phyloP scores from a whole-genome alignment of 1,284 basidiomycete species.

The Cutaneotrichosporon sp. region DNA sequence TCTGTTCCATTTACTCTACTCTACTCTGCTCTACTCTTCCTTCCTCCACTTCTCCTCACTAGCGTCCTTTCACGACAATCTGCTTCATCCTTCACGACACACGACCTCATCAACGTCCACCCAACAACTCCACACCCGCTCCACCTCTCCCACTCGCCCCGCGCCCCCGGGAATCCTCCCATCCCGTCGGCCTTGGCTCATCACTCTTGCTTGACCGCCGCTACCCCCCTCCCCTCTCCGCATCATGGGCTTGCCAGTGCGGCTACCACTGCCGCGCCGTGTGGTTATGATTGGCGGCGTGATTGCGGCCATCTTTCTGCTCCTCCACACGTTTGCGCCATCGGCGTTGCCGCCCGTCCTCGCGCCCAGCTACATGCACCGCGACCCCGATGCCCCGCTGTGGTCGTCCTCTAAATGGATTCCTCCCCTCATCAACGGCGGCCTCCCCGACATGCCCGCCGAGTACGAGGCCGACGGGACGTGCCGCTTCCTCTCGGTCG shows the following conservation, averaged over 20 bases:
- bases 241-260: constrained; percentile 2
- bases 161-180: too few species aligned
- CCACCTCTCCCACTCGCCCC: too few species aligned
- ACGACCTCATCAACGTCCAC: too few species aligned
- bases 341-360: constrained; percentile 39
- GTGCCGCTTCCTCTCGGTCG: constrained; percentile 52
- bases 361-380: constrained; percentile 34
- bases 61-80: too few species aligned
- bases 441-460: constrained; percentile 28
- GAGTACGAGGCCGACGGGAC: constrained; percentile 52
- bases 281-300: constrained; percentile 30
- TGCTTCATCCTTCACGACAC: too few species aligned
- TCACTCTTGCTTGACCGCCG: neutral
- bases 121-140: too few species aligned
- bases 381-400: constrained; percentile 42
- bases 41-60: too few species aligned
- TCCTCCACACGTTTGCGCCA: constrained; percentile 47
- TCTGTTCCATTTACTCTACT: too few species aligned
- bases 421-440: constrained; percentile 42
- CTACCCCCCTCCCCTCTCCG: neutral
- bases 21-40: too few species aligned
- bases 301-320: constrained; percentile 34
- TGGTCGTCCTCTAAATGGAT: constrained; percentile 48
- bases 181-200: neutral
- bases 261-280: constrained; percentile 9